Evolutionary conservation across 441 rosid genomes (phyloP).

Genomic region (Arabidopsis lyrata): DNA sequence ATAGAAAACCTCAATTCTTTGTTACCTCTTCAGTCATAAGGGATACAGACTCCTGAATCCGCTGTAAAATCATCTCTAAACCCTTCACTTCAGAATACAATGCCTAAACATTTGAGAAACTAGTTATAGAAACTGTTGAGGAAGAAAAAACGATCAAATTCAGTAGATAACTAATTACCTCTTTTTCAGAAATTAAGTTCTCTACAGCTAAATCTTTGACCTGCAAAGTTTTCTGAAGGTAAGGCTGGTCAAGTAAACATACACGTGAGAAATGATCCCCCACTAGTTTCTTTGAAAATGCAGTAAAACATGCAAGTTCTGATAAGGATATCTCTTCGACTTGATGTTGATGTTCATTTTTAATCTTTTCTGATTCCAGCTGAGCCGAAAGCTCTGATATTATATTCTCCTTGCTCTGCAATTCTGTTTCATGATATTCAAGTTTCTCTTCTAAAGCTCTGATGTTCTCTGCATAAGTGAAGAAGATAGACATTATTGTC

Average conservation of each 20-base stretch:
- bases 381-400: constrained; percentile 66
- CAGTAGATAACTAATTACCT: constrained; percentile 53
- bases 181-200: constrained; percentile 69
- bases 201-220: constrained; percentile 68
- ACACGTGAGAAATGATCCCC: constrained; percentile 31
- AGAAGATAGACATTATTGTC: constrained; percentile 22
- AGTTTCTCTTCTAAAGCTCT: constrained; percentile 60
- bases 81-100: constrained; percentile 63
- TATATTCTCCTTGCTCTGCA: constrained; percentile 56
- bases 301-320: constrained; percentile 20
- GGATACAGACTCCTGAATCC: constrained; percentile 65
- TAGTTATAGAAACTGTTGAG: constrained; percentile 25
- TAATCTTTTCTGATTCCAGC: constrained; percentile 59
- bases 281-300: constrained; percentile 7
- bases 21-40: constrained; percentile 74
- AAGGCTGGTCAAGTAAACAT: constrained; percentile 59
- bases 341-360: constrained; percentile 52
- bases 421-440: constrained; percentile 53
- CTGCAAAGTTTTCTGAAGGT: constrained; percentile 74
- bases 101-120: constrained; percentile 50
- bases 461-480: constrained; percentile 62
- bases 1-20: constrained; percentile 9
- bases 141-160: constrained; percentile 20
- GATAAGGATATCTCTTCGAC: constrained; percentile 75
- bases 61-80: constrained; percentile 59